phyloP scores from a whole-genome alignment of 1,284 basidiomycete species.

The Dichomitus squalens region DNA sequence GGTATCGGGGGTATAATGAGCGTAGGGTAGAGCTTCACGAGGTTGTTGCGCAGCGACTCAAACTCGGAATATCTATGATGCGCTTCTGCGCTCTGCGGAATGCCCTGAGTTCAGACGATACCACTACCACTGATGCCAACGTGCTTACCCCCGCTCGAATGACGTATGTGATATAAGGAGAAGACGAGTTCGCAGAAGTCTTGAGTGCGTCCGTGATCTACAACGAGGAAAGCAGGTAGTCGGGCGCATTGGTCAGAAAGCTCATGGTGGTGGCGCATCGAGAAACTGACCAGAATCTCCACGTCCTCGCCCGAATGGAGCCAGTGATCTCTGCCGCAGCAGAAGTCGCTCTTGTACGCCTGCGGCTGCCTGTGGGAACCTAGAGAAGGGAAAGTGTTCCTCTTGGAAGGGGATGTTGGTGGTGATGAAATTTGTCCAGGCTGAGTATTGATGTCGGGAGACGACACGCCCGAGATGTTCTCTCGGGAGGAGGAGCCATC shows the following conservation, averaged over 20 bases:
- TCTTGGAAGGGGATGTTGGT: constrained; percentile 39
- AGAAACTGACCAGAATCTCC: constrained; percentile 67
- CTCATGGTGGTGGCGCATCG: neutral
- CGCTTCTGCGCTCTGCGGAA: constrained; percentile 73
- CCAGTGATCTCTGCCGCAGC: constrained; percentile 71
- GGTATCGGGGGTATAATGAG: constrained; percentile 98
- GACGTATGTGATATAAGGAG: constrained; percentile 94
- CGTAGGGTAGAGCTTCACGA: constrained; percentile 92
- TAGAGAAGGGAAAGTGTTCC: constrained; percentile 55
- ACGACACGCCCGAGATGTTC: constrained; percentile 64
- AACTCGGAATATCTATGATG: constrained; percentile 97
- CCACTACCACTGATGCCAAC: neutral
- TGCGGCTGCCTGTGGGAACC: constrained; percentile 55
- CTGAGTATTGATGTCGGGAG: constrained; percentile 46
- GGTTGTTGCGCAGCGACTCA: constrained; percentile 85
- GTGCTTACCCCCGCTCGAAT: constrained; percentile 85
- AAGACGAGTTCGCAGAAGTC: constrained; percentile 83
- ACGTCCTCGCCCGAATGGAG: constrained; percentile 80
- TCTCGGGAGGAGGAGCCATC: constrained; percentile 66
- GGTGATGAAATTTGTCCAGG: constrained; percentile 39
- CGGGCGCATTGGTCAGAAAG: constrained; percentile 1
- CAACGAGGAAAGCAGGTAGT: neutral
- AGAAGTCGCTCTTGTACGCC: constrained; percentile 69
- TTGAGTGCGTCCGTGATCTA: constrained; percentile 96
- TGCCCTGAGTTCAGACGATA: neutral